Percentiles rank a stretch among this genome's conserved stretches.
These are phyloP conservation scores for Sphaerobolus stellatus DNA, from an alignment of 1,284 basidiomycete species.

Conservation along the genomic window DNA sequence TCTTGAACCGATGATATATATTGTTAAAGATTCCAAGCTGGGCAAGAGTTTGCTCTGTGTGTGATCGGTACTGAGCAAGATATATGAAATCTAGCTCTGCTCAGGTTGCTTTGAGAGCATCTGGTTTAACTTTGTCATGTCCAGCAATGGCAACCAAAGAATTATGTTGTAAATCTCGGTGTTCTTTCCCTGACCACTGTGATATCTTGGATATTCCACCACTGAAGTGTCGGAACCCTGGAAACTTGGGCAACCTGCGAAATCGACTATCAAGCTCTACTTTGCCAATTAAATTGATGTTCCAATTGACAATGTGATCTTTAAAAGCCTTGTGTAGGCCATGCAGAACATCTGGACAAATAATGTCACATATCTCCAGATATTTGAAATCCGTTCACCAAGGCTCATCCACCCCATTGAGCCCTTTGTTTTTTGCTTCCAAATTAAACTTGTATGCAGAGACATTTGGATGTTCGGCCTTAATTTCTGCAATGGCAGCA, in stretches of 20 bases:
- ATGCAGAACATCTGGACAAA: conserved; percentile 41
- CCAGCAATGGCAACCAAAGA: conserved; percentile 14
- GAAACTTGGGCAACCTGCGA: conserved; percentile 20
- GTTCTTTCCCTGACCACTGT: conserved; percentile 20
- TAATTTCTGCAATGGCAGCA: neutral
- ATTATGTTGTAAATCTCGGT: conserved; percentile 12
- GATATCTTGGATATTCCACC: conserved; percentile 18
- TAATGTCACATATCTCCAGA: conserved; percentile 32
- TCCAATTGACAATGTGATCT: conserved; percentile 27
- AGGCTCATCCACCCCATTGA: conserved; percentile 17
- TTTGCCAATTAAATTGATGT: conserved; percentile 12
- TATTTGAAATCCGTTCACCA: conserved; percentile 39
- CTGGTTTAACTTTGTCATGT: neutral
- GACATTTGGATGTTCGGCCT: neutral
- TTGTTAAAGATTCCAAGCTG: conserved; percentile 15
- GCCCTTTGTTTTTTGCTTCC: neutral
- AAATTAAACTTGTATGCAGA: neutral
- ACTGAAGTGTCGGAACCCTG: conserved; percentile 18
- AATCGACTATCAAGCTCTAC: conserved; percentile 31
- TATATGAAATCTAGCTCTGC: conserved; percentile 23
- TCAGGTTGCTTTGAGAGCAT: conserved; percentile 10
- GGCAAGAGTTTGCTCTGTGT: conserved; percentile 14
- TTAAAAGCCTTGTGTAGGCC: conserved; percentile 41
- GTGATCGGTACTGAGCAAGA: conserved; percentile 18
- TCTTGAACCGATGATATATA: conserved; percentile 20